Evolutionary conservation across 2,329 filamentous ascomycete species (phyloP), one percentile per base, ranked within the genome.

Genomic region (Cercospora zeae-maydis): DNA sequence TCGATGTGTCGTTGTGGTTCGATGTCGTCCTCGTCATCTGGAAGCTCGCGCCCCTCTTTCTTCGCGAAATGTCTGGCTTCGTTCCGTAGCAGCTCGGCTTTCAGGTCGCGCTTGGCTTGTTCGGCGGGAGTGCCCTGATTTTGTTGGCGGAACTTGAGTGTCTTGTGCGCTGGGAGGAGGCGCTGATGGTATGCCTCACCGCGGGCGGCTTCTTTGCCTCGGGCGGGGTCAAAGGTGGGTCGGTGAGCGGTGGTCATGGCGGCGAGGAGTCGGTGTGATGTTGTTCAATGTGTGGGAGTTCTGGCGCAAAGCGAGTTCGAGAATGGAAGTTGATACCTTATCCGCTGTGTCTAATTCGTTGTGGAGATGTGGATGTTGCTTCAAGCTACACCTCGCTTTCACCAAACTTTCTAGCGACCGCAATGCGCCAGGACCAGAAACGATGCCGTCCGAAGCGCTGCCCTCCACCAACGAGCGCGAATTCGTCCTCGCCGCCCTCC

Each of bases 181-280:
- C 95, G 90, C 78, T 98, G 93, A 76, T 99, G 95, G 81, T 97
- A 98, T 71, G 92, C 93, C 55, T 92, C 91, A 53, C 95, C 95
- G 73, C 92, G 89, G 64, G 92, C 89, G 72, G 93, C 92, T 79
- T 99, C 95, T 83, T 97, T 97, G 76, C 95, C 95, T 75, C 89
- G 87, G 45, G 93, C 93, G 68, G 95, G 95, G 77, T 99, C 95
- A 75, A 99, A 99, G 0, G 95, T 99, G 61, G 95, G 95, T 80
- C 95, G 90, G 75, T 88, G 86, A 62, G 86, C 86, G 78, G 78
- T 79, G 37, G 76, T 78, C 81, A 82, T 82, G 13, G 66, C 78
- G 62, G 73, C 66, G 19, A 30, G 37, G 27, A 8, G 34, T 60
- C 14, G n/a, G 7, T 10, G 52, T 42, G 24, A n/a, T 39, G 60